Percentiles rank a stretch among this genome's conserved stretches.
Conservation (phyloP, 345 rosid genomes). For the Durio zibethinus region DNA sequence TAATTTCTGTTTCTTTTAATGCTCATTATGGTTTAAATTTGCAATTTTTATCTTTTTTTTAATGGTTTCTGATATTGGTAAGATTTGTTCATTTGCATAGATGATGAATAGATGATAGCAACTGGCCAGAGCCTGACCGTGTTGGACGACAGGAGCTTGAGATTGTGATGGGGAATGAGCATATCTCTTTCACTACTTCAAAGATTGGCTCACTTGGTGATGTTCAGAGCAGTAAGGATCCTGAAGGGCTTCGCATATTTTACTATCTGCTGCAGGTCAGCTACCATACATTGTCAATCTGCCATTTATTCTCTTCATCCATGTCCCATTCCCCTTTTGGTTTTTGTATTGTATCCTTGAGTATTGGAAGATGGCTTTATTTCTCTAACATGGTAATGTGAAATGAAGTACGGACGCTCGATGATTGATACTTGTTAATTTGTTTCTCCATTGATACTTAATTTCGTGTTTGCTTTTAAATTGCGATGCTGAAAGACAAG, state of each 20-base stretch:
- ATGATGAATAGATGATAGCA: conserved; percentile 93
- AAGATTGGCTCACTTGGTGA: conserved; percentile 98
- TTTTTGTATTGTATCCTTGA: neutral
- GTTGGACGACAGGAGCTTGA: conserved; percentile 97
- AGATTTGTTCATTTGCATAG: conserved; percentile 30
- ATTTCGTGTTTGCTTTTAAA: neutral
- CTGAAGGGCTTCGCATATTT: conserved; percentile 96
- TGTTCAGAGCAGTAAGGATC: conserved; percentile 89
- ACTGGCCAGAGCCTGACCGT: conserved; percentile 98
- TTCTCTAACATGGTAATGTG: neutral
- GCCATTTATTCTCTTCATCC: neutral
- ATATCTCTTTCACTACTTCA: conserved; percentile 87
- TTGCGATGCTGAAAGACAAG: neutral
- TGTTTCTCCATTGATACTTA: neutral
- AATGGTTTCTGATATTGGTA: neutral
- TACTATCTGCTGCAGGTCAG: conserved; percentile 96
- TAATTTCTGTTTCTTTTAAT: neutral
- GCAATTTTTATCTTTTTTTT: neutral
- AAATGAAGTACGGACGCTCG: neutral
- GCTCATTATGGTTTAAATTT: neutral
- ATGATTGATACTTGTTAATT: neutral
- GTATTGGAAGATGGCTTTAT: neutral
- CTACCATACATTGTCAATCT: neutral
- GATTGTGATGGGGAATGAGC: conserved; percentile 97
- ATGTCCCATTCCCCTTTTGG: neutral